Base-by-base conservation (phyloP, 192 early-diverging fungal genomes). In the Mortierella claussenii region DNA sequence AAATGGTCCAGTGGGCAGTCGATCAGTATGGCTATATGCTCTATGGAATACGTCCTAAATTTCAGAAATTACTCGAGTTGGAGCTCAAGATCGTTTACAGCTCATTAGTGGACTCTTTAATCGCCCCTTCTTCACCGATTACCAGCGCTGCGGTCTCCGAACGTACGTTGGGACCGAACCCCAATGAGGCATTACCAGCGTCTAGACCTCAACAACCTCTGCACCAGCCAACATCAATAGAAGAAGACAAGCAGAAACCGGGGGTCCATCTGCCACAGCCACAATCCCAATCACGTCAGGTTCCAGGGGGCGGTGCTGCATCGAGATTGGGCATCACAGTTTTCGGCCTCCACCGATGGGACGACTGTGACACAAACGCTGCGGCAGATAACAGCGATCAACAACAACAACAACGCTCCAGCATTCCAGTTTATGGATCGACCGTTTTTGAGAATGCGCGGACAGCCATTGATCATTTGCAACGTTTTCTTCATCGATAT, bases 11-110 rank as follows among this genome's bases (percentile, higher is more conserved):
- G 52, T 83, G 80, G 63, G 78, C 69, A 0, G 78, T 88, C 23
- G 87, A 88, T 66, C 87, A 88, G 45, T 75, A 83, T 17, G 58
- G 63, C 0, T 88, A 86, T 49, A 61, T 60, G 28, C 50, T 86
- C n/a, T 88, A 88, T 30, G 76, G 79, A 7, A 81, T 88, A 10
- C 66, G 68, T 10, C 44, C 58, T 2, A 70, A 80, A 26, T 70
- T 79, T 33, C 87, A 86, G 44, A 49, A 71, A 7, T 54, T 68
- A 3, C 59, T 88, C 2, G 87, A 88, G 53, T 30, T 71, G 21
- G 87, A 88, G 20, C 68, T 86, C 37, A 82, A 82, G 37, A 11
- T 76, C 33, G 64, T 60, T 0, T 76, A 76, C 44, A 42, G 63
- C 6, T 56, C 64, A 1, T 17, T 27, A 8, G 10, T 67, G 11